Evolutionary conservation across 2,329 filamentous ascomycete species (phyloP).

Genomic region (Trichophyton simii): DNA sequence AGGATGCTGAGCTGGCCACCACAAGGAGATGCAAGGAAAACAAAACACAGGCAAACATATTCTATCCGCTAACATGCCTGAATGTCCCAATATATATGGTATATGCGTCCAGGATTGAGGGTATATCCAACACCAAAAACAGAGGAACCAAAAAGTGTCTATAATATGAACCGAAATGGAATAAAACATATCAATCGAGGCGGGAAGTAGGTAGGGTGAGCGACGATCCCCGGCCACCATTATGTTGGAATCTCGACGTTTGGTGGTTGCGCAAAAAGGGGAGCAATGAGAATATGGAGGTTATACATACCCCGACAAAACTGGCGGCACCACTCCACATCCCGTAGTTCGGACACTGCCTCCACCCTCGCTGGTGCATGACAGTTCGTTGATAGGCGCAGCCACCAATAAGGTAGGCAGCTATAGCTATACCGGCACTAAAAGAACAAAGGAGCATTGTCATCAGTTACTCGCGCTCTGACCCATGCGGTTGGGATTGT

Average conservation of each 20-base stretch:
- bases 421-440: conserved; percentile 53
- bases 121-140: background rate
- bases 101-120: background rate
- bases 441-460: background rate
- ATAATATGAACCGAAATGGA: background rate
- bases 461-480: conserved; percentile 2
- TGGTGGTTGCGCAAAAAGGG: conserved; percentile 17
- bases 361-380: conserved; percentile 86
- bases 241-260: conserved; percentile 15
- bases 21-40: background rate
- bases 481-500: background rate
- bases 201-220: conserved; percentile 22
- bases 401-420: conserved; percentile 83
- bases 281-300: conserved; percentile 28
- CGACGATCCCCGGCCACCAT: conserved; percentile 13
- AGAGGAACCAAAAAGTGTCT: background rate
- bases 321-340: conserved; percentile 81
- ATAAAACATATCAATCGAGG: conserved; percentile 21
- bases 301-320: conserved; percentile 62
- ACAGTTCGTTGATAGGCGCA: conserved; percentile 94
- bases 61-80: background rate
- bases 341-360: conserved; percentile 85
- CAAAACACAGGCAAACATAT: background rate
- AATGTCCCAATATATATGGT: background rate
- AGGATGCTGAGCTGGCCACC: background rate